Evolutionary conservation across 75 land plant species (phyloP), one percentile per base, ranked within the genome.

Genomic region (Pinus taeda): DNA sequence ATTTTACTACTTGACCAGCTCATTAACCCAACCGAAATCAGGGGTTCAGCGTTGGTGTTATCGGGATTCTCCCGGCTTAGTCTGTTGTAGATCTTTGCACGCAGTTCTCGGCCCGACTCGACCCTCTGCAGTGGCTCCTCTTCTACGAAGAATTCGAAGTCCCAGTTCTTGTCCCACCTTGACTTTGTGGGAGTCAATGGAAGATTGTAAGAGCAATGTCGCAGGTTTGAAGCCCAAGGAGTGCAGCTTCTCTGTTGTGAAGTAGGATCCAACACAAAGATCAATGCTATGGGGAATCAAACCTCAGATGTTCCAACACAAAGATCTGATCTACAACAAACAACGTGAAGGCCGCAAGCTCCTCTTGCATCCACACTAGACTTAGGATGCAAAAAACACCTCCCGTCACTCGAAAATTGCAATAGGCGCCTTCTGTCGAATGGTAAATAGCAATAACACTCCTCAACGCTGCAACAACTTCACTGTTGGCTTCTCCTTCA

Each of bases 71-170:
- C 64, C 64, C 12, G 24, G 24, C 78, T 92, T 62, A 95, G 69
- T 77, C 89, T 90, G 77, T 89, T 87, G 59, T 91, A 90, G 80
- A 95, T 88, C 79, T 84, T 95, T 13, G 90, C 94, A 11, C 97
- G 79, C 73, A 95, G 75, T 14, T 86, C 94, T 36, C 97, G 79
- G 12, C 98, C 98, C 0, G 98, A 95, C 82, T 95, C 98, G 63
- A 95, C 97, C 77, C 94, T 82, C 73, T 90, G 91, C 85, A 86
- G 85, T 6, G 82, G 76, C 20, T 20, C 62, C 62, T 60, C 62
- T 21, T 60, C n/a, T 20, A 6, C 62, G 62, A 20, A 60, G n/a
- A 60, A 60, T 5, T 60, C 22, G 9, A 5, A 18, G n/a, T 60
- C 62, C 62, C 20, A 22, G 62, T 60, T 76, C 80, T 20, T 26